Evolutionary conservation across 179 eudicot species (phyloP).

Genomic region (Sideroxylon spinosum): DNA sequence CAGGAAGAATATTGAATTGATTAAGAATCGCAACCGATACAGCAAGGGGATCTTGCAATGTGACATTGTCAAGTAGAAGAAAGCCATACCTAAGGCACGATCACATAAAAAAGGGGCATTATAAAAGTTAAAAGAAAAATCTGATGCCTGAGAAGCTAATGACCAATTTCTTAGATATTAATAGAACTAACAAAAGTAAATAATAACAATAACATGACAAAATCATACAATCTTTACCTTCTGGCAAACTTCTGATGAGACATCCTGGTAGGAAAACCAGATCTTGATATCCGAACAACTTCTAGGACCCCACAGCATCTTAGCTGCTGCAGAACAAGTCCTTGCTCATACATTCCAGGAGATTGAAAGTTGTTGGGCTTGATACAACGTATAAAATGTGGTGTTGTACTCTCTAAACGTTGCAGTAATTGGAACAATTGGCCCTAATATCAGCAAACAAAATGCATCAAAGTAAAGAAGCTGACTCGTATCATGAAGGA

Average conservation of each 20-base stretch:
- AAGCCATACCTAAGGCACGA: conserved; percentile 72
- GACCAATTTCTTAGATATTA: not conserved
- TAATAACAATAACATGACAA: not conserved
- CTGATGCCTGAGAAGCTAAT: not conserved
- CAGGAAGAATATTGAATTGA: conserved; percentile 87
- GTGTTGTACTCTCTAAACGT: conserved; percentile 89
- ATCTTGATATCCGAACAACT: conserved; percentile 96
- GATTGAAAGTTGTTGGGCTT: conserved; percentile 89
- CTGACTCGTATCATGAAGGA: too few species aligned
- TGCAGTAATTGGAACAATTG: conserved; percentile 97
- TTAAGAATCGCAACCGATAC: conserved; percentile 96
- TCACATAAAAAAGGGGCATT: conserved; percentile 8
- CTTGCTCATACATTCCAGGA: conserved; percentile 80
- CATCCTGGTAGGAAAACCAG: conserved; percentile 96
- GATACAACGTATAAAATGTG: conserved; percentile 97
- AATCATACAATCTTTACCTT: conserved; percentile 43
- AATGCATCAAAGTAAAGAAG: not conserved
- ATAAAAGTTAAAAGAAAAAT: not conserved
- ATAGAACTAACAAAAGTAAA: not conserved
- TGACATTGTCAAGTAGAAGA: conserved; percentile 72
- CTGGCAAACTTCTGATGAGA: conserved; percentile 90
- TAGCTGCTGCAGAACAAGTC: conserved; percentile 82
- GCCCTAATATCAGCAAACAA: conserved; percentile 39
- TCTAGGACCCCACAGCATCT: conserved; percentile 96
- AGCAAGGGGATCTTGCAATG: conserved; percentile 81